These are phyloP conservation scores for Lindgomyces ingoldianus DNA, from an alignment of 495 filamentous ascomycete genomes.

Conservation along the genomic window DNA sequence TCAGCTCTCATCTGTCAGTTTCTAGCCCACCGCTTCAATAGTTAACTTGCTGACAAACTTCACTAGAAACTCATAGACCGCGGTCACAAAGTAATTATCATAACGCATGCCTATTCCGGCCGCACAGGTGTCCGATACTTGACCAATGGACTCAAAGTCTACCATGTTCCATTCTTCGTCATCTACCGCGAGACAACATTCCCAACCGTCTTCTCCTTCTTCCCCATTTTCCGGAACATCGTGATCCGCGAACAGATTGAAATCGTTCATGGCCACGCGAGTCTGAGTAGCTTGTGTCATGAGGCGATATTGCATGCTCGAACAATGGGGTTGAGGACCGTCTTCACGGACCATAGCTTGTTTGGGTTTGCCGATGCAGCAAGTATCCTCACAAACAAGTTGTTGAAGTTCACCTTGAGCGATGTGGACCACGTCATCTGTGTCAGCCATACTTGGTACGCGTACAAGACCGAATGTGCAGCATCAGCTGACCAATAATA, in stretches of 20 bases:
- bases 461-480: neutral
- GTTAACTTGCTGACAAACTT: neutral
- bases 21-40: too few species aligned
- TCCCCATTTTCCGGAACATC: conserved; percentile 94
- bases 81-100: conserved; percentile 96
- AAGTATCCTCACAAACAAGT: conserved; percentile 94
- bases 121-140: conserved; percentile 94
- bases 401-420: conserved; percentile 92
- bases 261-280: conserved; percentile 95
- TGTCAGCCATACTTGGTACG: conserved; percentile 94
- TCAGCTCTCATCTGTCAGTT: conserved; percentile 70
- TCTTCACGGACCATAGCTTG: conserved; percentile 96
- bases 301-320: conserved; percentile 93
- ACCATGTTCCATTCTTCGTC: conserved; percentile 92
- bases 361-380: conserved; percentile 97
- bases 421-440: conserved; percentile 98
- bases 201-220: conserved; percentile 97
- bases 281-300: conserved; percentile 86
- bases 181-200: conserved; percentile 95
- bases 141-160: conserved; percentile 97
- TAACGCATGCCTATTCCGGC: conserved; percentile 93
- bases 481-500: conserved; percentile 42
- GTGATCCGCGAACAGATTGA: conserved; percentile 89
- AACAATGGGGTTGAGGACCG: conserved; percentile 93
- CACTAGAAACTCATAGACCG: conserved; percentile 83